A percentile compares a stretch with the other conserved stretches of the same genome.
Evolutionary conservation across 2,329 filamentous ascomycete species (phyloP).

Genomic region (Alternaria incomplexa): DNA sequence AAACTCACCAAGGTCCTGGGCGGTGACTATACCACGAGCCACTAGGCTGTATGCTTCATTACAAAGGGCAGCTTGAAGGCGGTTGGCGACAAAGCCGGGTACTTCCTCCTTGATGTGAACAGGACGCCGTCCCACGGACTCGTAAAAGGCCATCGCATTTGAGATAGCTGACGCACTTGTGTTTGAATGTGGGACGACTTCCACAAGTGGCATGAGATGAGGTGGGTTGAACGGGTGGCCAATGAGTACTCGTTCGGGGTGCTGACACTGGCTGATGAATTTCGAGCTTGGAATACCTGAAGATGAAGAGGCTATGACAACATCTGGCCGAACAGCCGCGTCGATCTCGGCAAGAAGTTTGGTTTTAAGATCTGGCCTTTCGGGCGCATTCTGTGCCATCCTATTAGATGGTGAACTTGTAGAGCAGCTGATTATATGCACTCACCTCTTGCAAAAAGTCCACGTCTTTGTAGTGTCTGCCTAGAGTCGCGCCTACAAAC

Average conservation of each 20-base stretch:
- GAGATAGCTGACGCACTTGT: conserved; percentile 17
- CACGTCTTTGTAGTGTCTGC: background rate
- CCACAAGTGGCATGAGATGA: conserved; percentile 56
- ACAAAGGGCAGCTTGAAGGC: conserved; percentile 47
- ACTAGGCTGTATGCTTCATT: background rate
- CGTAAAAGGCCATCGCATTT: conserved; percentile 49
- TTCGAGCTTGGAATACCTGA: conserved; percentile 44
- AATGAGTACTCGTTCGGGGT: conserved; percentile 41
- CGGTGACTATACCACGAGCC: background rate
- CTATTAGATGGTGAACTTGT: background rate
- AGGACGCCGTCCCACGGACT: conserved; percentile 49
- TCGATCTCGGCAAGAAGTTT: conserved; percentile 47
- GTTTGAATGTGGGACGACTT: conserved; percentile 48
- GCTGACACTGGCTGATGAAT: conserved; percentile 34
- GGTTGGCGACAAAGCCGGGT: conserved; percentile 54
- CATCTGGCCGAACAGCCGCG: conserved; percentile 30
- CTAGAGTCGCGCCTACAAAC: background rate
- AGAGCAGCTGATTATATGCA: background rate
- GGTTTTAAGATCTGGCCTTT: conserved; percentile 50
- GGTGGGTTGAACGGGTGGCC: conserved; percentile 59
- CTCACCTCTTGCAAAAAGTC: background rate
- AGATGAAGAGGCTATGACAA: conserved; percentile 51
- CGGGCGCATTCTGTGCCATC: conserved; percentile 46
- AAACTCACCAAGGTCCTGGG: background rate
- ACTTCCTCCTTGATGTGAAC: conserved; percentile 43